These are phyloP conservation scores for Mortierella claussenii DNA, from an alignment of 192 early-diverging fungal species.

Conservation along the genomic window DNA sequence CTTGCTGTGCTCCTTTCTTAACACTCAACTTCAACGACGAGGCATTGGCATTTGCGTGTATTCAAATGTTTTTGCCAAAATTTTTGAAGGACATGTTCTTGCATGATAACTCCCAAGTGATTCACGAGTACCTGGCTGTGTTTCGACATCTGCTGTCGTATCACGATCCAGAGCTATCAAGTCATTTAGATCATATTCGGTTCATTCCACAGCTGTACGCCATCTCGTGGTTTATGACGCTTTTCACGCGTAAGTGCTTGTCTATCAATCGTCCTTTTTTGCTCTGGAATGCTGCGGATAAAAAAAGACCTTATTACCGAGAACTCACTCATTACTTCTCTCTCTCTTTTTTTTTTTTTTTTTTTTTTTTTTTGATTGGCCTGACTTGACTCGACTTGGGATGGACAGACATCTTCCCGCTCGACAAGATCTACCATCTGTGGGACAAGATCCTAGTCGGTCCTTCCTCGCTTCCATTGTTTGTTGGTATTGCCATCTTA, in stretches of 20 bases:
- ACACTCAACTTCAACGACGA: constrained; percentile 82
- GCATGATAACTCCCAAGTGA: constrained; percentile 72
- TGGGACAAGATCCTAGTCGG: constrained; percentile 83
- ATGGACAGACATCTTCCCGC: constrained; percentile 81
- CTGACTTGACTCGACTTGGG: no score
- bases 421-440: constrained; percentile 83
- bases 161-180: constrained; percentile 79
- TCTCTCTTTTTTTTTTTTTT: constrained; percentile 1
- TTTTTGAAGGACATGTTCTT: constrained; percentile 79
- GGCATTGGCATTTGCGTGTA: constrained; percentile 73
- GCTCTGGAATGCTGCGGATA: no score
- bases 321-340: neutral
- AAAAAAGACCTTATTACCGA: no score
- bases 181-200: constrained; percentile 68
- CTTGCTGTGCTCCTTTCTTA: constrained; percentile 79
- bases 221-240: constrained; percentile 85
- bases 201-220: constrained; percentile 80
- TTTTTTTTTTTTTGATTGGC: neutral
- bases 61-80: constrained; percentile 72
- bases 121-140: constrained; percentile 75
- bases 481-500: constrained; percentile 76
- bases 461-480: constrained; percentile 70
- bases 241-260: constrained; percentile 77
- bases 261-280: neutral
- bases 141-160: constrained; percentile 74